Base-by-base conservation (phyloP, 352 stramenopile genomes). In the Phytophthora meadii region DNA sequence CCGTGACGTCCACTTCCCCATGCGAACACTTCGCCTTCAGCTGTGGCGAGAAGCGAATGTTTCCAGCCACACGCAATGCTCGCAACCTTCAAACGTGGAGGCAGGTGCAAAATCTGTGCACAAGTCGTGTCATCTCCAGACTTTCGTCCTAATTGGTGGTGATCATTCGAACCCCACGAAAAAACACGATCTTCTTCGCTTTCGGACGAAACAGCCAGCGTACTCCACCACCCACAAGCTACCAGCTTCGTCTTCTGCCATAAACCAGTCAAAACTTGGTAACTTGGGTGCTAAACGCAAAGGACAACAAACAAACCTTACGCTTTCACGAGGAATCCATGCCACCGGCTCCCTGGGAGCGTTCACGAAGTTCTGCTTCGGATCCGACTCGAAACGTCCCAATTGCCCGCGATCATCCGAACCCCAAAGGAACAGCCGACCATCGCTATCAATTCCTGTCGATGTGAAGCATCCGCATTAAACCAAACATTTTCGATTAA, bases 31-130 rank as follows among this genome's bases (percentile, higher is more conserved):
- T 76, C 57, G 1, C 82, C 80, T 32, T 77, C 65, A 42, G 52
- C 57, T 12, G 82, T 81, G 6, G 68, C 70, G 0, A 95, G 46
- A 45, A 95, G 68, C 9, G 81, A 90, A 64, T 95, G 87, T 32
- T 95, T 95, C 87, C 87, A 95, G 5, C 87, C 85, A 65, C 87
- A 93, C 0, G 87, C 74, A 40, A 95, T 51, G 40, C 81, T 90
- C 25, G 62, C n/a, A 42, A 93, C 75, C 17, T 68, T 59, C 12
- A 87, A 60, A 6, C 42, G 36, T 1, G 12, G 28, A 54, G 64
- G 53, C 11, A 87, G 54, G 17, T 57, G 49, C 19, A 51, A 5
- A 34, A 79, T 59, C n/a, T 64, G 32, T 7, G 45, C 25, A 15
- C 58, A 49, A 6, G 59, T 12, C 2, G 25, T 12, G 1, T n/a